Base-by-base conservation (phyloP, 2,329 filamentous ascomycete genomes). In the Fusarium heterosporum region DNA sequence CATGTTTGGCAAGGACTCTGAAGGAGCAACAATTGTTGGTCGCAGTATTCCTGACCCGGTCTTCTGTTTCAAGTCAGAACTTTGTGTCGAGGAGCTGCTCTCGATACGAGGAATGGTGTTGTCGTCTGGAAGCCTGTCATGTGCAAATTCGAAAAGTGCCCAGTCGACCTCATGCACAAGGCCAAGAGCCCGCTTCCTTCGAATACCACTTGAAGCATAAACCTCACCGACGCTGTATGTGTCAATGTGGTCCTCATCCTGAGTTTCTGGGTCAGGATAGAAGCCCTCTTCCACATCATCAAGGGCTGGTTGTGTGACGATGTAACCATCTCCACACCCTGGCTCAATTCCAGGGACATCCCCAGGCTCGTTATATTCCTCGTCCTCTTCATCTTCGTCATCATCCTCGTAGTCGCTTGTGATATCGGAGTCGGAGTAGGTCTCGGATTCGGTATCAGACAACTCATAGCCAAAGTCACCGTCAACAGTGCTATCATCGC, bases 81-180 rank as follows among this genome's bases (percentile, higher is more conserved):
- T 47, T 52, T 62, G 62, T 46, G 45, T 54, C 2, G 62, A 62
- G 6, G 64, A 58, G 10, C 41, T 47, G 29, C 55, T 56, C 22
- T 65, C 34, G 17, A 74, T 61, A 42, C 70, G 52, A 3, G 87
- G 87, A 22, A 97, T 90, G 12, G 87, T 78, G 71, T 97, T 97
- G 60, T 87, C 85, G 1, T 85, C 82, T 4, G 95, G 92, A 14
- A 89, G 81, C 2, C 95, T 88, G 12, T 89, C 85, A 6, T 89
- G 83, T 12, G 90, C 82, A 66, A 98, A 92, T 69, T 92, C 88
- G 71, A 98, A 93, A 4, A 98, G 82, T 0, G 94, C 93, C 95
- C 95, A 98, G 77, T 98, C 95, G 42, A 98, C 93, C 77, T 98
- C 95, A 75, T 97, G 95, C 8, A 92, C 83, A 25, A 96, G 81